These are phyloP conservation scores for Trichoderma hamatum DNA, from an alignment of 2,329 filamentous ascomycete species.

Conservation along the genomic window DNA sequence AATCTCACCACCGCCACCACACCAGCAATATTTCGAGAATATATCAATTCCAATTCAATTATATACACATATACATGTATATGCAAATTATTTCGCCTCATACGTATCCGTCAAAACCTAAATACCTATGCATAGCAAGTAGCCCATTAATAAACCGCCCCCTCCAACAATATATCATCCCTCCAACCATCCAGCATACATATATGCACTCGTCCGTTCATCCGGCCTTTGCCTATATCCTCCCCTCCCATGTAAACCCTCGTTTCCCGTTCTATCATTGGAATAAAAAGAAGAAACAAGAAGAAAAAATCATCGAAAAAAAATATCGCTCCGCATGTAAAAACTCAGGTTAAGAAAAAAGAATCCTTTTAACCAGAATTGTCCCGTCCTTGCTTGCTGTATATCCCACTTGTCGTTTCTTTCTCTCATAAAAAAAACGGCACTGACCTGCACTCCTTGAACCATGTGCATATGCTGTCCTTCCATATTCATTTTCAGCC, in stretches of 20 bases:
- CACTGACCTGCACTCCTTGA: not conserved
- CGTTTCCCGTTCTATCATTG: constrained; percentile 3
- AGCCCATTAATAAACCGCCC: not conserved
- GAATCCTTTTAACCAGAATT: not conserved
- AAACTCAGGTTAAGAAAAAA: not conserved
- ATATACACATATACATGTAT: not conserved
- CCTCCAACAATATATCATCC: not conserved
- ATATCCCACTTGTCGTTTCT: not conserved
- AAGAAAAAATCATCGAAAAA: not conserved
- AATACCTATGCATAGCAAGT: not conserved
- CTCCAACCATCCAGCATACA: not conserved
- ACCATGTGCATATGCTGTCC: not conserved
- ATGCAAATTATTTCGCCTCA: not conserved
- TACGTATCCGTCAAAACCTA: not conserved
- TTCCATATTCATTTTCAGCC: not conserved
- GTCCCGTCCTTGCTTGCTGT: not conserved
- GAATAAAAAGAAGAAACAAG: not conserved
- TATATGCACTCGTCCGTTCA: not conserved
- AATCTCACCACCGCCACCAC: not conserved
- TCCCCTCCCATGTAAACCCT: not conserved
- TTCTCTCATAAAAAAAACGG: not conserved
- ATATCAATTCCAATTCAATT: not conserved
- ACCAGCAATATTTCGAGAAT: not conserved
- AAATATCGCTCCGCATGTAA: not conserved
- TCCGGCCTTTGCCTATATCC: not conserved